Percentiles rank a stretch among this genome's conserved stretches.
These are phyloP conservation scores for Fennellomyces sp. DNA, from an alignment of 371 early-diverging fungal genomes.

Conservation along the genomic window DNA sequence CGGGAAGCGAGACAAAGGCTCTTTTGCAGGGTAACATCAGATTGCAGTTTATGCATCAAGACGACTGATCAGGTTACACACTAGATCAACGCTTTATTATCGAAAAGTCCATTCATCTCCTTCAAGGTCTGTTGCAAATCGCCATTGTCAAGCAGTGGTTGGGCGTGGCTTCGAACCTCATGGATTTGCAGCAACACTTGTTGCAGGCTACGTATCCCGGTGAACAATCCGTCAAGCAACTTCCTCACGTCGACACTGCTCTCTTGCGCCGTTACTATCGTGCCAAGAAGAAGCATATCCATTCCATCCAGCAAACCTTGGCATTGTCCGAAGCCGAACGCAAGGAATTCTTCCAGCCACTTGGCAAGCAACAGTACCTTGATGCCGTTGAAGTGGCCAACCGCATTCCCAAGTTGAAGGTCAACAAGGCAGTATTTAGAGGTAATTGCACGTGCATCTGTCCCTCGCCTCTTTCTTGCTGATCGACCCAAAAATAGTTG, in stretches of 20 bases:
- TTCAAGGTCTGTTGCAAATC: constrained; percentile 88
- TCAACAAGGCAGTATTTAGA: constrained; percentile 78
- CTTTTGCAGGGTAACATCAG: constrained; percentile 13
- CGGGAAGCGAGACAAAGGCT: constrained; percentile 2
- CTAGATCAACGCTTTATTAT: constrained; percentile 77
- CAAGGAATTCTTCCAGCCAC: constrained; percentile 57
- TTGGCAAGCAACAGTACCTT: constrained; percentile 62
- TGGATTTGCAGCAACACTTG: constrained; percentile 80
- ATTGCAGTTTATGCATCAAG: not conserved
- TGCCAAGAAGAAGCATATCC: constrained; percentile 31
- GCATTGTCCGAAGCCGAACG: constrained; percentile 68
- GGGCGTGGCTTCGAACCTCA: constrained; percentile 53
- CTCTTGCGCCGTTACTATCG: constrained; percentile 38
- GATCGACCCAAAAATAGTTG: constrained; percentile 43
- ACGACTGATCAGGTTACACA: not conserved
- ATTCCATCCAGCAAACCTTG: constrained; percentile 66
- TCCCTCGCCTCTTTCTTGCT: no score
- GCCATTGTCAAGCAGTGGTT: constrained; percentile 87
- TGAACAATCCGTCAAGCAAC: constrained; percentile 80
- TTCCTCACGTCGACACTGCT: constrained; percentile 72
- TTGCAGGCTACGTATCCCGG: constrained; percentile 80
- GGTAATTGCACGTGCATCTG: no score
- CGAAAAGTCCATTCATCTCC: constrained; percentile 69
- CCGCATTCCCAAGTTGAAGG: constrained; percentile 73
- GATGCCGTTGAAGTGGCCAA: constrained; percentile 75